A percentile compares a stretch with the other conserved stretches of the same genome.
Evolutionary conservation across 306 rosid genomes (phyloP).

Genomic region (Senna tora): DNA sequence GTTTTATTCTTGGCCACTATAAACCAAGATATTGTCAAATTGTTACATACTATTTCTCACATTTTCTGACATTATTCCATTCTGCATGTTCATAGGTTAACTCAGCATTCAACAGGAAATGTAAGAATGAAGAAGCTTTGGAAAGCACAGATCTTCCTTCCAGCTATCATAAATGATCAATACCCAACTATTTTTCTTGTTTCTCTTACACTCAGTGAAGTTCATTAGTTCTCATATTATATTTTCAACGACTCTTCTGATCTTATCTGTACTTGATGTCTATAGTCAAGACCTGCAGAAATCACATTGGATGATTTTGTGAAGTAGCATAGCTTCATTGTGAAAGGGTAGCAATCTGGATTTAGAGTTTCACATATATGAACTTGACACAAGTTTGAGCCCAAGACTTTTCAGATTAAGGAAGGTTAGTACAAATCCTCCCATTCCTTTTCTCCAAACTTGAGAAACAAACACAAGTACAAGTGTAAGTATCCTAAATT

Average conservation of each 20-base stretch:
- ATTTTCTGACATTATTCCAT: slow-evolving; percentile 23
- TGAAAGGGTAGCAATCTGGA: slow-evolving; percentile 41
- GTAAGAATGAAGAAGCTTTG: slow-evolving; percentile 79
- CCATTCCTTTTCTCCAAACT: too few species aligned
- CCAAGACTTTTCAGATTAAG: too few species aligned
- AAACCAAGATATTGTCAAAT: slow-evolving; percentile 18
- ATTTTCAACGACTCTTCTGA: slow-evolving; percentile 23
- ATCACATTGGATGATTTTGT: slow-evolving; percentile 72
- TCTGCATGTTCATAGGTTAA: slow-evolving; percentile 53
- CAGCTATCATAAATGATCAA: slow-evolving; percentile 59
- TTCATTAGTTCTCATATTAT: slow-evolving; percentile 1
- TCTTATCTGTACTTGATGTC: slow-evolving; percentile 4
- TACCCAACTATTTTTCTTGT: neutral
- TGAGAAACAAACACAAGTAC: too few species aligned
- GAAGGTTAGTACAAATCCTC: too few species aligned
- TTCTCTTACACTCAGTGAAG: neutral
- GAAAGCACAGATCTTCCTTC: slow-evolving; percentile 61
- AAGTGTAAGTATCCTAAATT: too few species aligned
- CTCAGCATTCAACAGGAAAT: slow-evolving; percentile 89
- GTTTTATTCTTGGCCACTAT: slow-evolving; percentile 18
- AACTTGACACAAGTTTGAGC: neutral
- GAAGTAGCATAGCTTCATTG: slow-evolving; percentile 67
- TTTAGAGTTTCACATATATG: slow-evolving; percentile 12
- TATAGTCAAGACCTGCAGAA: slow-evolving; percentile 88
- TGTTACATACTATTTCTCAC: neutral